phyloP scores from a whole-genome alignment of 768 basidiomycete genomes.

The Amanita polypyramis region DNA sequence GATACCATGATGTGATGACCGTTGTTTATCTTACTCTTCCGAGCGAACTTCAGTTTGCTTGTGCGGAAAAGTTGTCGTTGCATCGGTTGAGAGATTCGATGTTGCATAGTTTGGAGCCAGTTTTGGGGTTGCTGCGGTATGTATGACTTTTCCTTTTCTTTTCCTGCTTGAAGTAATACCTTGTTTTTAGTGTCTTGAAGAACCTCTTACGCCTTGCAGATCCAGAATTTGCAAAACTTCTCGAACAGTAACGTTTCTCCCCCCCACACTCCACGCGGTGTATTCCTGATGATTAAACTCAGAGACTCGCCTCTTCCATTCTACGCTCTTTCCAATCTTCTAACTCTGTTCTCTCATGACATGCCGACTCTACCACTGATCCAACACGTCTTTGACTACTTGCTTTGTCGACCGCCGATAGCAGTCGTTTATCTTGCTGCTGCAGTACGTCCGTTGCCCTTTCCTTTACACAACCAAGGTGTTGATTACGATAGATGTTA shows the following conservation, averaged over 20 bases:
- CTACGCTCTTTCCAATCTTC: conserved; percentile 80
- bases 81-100: conserved; percentile 81
- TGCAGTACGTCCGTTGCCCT: conserved; percentile 35
- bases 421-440: conserved; percentile 73
- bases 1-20: conserved; percentile 88
- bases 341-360: conserved; percentile 90
- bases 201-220: conserved; percentile 67
- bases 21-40: conserved; percentile 74
- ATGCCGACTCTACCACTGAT: conserved; percentile 82
- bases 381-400: conserved; percentile 87
- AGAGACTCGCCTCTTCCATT: conserved; percentile 78
- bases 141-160: conserved; percentile 4
- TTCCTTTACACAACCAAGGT: not conserved
- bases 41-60: conserved; percentile 40
- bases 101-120: conserved; percentile 74
- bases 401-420: conserved; percentile 76
- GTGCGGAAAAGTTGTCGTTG: conserved; percentile 65
- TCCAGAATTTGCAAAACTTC: conserved; percentile 51
- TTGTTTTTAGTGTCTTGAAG: conserved; percentile 48
- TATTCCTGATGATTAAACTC: conserved; percentile 4
- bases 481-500: conserved; percentile 45
- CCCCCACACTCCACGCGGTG: not conserved
- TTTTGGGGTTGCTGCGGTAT: conserved; percentile 71
- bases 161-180: too few relatives aligned
- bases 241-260: conserved; percentile 47